Conservation (phyloP, 345 rosid species). For the Salix dunnii region DNA sequence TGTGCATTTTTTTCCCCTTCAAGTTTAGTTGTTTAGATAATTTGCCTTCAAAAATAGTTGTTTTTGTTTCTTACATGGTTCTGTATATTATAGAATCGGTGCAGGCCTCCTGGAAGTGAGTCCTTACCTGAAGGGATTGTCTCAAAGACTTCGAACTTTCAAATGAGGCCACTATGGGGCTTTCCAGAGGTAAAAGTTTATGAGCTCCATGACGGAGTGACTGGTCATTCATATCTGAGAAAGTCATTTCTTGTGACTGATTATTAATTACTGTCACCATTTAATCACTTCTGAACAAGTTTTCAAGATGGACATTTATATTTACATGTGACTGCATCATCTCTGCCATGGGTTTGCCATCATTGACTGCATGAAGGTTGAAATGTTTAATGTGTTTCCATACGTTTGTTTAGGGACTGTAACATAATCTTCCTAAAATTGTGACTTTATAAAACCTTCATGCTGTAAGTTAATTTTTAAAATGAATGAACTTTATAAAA, state of each 20-base stretch:
- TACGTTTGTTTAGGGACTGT: too few relatives aligned
- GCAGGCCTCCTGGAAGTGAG: slow-evolving; percentile 55
- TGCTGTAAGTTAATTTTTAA: too few relatives aligned
- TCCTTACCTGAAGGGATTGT: slow-evolving; percentile 53
- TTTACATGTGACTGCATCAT: too few relatives aligned
- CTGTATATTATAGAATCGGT: slow-evolving; percentile 31
- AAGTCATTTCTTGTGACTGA: too few relatives aligned
- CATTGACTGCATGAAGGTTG: too few relatives aligned
- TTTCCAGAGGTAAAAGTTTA: slow-evolving; percentile 39
- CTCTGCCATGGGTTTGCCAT: too few relatives aligned
- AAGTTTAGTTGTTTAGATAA: not conserved
- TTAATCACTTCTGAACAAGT: too few relatives aligned
- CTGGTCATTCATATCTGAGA: not conserved
- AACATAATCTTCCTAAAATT: too few relatives aligned
- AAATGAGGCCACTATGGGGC: slow-evolving; percentile 63
- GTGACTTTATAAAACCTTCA: too few relatives aligned
- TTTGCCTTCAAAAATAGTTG: not conserved
- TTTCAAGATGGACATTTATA: too few relatives aligned
- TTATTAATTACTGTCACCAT: too few relatives aligned
- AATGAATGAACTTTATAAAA: too few relatives aligned
- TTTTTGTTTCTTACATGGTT: slow-evolving; percentile 14
- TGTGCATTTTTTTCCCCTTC: slow-evolving; percentile 3
- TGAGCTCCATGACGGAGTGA: not conserved
- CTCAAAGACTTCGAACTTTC: slow-evolving; percentile 42
- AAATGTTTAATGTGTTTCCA: not conserved